phyloP scores from a whole-genome alignment of 371 early-diverging fungal genomes.

The Phascolomyces articulosus region DNA sequence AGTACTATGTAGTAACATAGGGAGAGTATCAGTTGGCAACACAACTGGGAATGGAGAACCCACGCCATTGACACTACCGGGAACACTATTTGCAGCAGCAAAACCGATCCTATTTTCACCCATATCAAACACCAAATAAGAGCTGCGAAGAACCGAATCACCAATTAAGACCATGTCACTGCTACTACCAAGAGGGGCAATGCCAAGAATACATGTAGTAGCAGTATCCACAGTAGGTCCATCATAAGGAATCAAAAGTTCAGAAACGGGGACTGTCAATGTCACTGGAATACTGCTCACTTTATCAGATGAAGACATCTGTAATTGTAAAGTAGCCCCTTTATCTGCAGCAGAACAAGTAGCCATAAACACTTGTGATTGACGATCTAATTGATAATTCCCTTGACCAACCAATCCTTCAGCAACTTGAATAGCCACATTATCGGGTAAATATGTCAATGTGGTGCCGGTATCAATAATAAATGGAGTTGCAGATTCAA shows the following conservation, averaged over 20 bases:
- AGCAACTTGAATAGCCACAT: slow-evolving; percentile 27
- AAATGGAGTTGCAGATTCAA: slow-evolving; percentile 25
- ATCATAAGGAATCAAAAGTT: slow-evolving; percentile 42
- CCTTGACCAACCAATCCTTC: slow-evolving; percentile 22
- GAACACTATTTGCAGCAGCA: slow-evolving; percentile 35
- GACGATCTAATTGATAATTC: slow-evolving; percentile 18
- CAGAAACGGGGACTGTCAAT: slow-evolving; percentile 33
- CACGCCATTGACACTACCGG: slow-evolving; percentile 33
- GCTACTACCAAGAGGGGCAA: slow-evolving; percentile 29
- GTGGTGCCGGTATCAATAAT: slow-evolving; percentile 56
- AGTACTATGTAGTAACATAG: too few relatives aligned
- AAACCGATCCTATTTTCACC: slow-evolving; percentile 38
- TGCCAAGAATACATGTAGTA: slow-evolving; percentile 42
- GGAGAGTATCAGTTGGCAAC: neutral
- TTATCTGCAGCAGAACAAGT: slow-evolving; percentile 23
- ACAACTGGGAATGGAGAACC: neutral
- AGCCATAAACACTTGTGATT: slow-evolving; percentile 26
- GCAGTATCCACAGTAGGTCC: slow-evolving; percentile 15
- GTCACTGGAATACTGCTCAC: slow-evolving; percentile 16
- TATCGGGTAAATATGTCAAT: slow-evolving; percentile 41
- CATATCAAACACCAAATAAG: slow-evolving; percentile 50
- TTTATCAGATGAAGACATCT: slow-evolving; percentile 4
- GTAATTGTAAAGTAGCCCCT: slow-evolving; percentile 4
- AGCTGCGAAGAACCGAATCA: slow-evolving; percentile 39
- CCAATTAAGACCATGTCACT: slow-evolving; percentile 33